Evolutionary conservation across 495 filamentous ascomycete genomes (phyloP), one percentile per base, ranked within the genome.

Genomic region (Lasiosphaeria ovina): DNA sequence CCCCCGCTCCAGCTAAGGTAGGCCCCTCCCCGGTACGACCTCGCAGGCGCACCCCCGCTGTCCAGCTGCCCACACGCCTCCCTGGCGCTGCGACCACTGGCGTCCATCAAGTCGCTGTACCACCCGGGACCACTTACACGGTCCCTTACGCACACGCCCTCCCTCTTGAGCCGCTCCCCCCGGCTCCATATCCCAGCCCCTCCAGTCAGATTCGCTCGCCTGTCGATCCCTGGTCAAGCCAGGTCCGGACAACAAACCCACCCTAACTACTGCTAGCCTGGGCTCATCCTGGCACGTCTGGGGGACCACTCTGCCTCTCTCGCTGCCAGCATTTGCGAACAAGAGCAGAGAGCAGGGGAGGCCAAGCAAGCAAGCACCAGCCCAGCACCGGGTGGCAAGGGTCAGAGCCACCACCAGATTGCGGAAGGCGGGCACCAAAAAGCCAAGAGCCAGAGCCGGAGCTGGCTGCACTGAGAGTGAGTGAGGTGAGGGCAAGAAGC

Each of bases 171-270:
- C 14, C 47, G 47, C 60, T 49, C 55, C 16, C 45, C 59, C 56
- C 54, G 49, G 62, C 35, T 58, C 55, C 51, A 48, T 57, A 55
- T 61, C 69, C 69, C 69, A 71, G 62, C 69, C 69, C 64, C 69
- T 66, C 61, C 61, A 62, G 53, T 61, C 58, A 66, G 58, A 58
- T 54, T 63, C 54, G 55, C 57, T 62, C 62, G 57, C 57, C 42
- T 55, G 61, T 60, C 42, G 60, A 69, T 65, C 59, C 63, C 55
- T 61, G 66, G 64, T 59, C 60, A 40, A 63, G 60, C 61, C 58
- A 68, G 63, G 62, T 53, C 62, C 53, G 65, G 56, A 62, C 64
- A 70, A 55, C 62, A 64, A 67, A 65, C 62, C 64, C 58, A 62
- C 45, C 61, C 64, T 66, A 66, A 55, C 63, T 61, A 38, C 51